Evolutionary conservation across 352 stramenopile genomes (phyloP).

Genomic region (Pythium grandisporangium): DNA sequence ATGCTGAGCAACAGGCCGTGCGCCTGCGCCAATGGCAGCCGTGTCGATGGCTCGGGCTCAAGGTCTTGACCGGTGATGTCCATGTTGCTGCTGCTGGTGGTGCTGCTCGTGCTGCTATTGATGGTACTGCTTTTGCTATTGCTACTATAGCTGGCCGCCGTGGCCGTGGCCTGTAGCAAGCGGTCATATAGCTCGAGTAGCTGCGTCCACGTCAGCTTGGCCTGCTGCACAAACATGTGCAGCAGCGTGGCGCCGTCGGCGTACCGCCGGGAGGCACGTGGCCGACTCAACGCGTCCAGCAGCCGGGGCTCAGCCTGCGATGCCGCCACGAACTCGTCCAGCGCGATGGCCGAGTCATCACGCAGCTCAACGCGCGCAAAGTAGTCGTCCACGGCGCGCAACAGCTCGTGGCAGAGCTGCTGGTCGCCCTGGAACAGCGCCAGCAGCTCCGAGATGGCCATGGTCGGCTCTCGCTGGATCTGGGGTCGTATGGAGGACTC

Average conservation of each 20-base stretch:
- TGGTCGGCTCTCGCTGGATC: slow-evolving; percentile 4
- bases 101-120: not conserved
- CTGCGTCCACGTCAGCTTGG: slow-evolving; percentile 14
- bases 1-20: not conserved
- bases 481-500: no score
- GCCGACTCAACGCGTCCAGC: slow-evolving; percentile 25
- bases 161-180: slow-evolving; percentile 3
- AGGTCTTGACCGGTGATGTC: no score
- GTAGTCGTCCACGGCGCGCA: slow-evolving; percentile 36
- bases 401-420: slow-evolving; percentile 31
- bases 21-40: not conserved
- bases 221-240: slow-evolving; percentile 13
- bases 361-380: slow-evolving; percentile 28
- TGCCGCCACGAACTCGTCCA: slow-evolving; percentile 29
- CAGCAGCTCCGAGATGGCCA: slow-evolving; percentile 33
- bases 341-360: slow-evolving; percentile 21
- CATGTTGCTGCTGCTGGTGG: no score
- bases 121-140: not conserved
- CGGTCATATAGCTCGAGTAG: slow-evolving; percentile 16
- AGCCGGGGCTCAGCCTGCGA: slow-evolving; percentile 25
- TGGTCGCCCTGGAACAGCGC: slow-evolving; percentile 33
- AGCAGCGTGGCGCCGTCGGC: slow-evolving; percentile 15
- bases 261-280: slow-evolving; percentile 16
- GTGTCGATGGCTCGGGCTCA: no score
- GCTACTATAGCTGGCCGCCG: slow-evolving; percentile 1